Conservation (phyloP, 129 eudicot species). For the Flaveria trinervia region DNA sequence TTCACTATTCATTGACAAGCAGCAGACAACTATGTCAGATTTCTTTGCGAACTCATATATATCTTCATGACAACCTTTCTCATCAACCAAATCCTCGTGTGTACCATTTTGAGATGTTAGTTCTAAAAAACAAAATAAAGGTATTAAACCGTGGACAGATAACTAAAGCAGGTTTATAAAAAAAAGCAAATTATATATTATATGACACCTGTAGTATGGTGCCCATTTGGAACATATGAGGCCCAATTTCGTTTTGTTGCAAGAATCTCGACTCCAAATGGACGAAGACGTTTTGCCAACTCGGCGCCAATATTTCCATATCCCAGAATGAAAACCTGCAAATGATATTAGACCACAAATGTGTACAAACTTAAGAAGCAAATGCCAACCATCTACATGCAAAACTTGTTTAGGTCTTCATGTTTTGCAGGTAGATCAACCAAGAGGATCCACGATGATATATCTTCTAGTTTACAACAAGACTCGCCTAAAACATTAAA, state of each 20-base stretch:
- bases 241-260: constrained; percentile 93
- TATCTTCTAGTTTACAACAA: neutral
- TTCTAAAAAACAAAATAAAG: constrained; percentile 28
- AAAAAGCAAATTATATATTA: neutral
- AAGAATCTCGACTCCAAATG: constrained; percentile 84
- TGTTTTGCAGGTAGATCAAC: neutral
- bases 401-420: constrained; percentile 2
- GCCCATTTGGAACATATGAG: constrained; percentile 29
- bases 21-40: constrained; percentile 86
- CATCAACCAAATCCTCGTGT: constrained; percentile 66
- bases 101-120: constrained; percentile 31
- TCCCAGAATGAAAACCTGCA: constrained; percentile 88
- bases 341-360: constrained; percentile 8
- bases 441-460: neutral
- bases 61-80: constrained; percentile 71
- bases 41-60: constrained; percentile 61
- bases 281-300: constrained; percentile 79
- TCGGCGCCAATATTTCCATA: constrained; percentile 81
- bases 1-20: constrained; percentile 76
- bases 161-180: neutral
- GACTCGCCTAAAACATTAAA: neutral
- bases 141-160: neutral
- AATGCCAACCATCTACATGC: neutral
- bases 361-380: neutral
- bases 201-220: constrained; percentile 34